phyloP scores from a whole-genome alignment of 148 eudicot species.

The Agrostemma githago region DNA sequence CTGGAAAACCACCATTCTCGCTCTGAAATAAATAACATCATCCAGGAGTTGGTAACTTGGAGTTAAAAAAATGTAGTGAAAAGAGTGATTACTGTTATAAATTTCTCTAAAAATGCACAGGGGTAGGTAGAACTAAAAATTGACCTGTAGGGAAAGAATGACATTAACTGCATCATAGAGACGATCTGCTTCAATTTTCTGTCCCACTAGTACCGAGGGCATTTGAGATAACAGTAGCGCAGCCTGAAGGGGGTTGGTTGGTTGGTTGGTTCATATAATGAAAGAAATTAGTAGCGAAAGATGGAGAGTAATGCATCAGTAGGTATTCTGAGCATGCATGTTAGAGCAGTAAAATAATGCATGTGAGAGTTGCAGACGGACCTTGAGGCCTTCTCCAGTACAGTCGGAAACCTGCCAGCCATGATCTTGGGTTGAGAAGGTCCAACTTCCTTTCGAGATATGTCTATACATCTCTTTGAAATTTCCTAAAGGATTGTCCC shows the following conservation, averaged over 20 bases:
- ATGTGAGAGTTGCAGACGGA: constrained; percentile 5
- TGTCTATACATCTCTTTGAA: constrained; percentile 45
- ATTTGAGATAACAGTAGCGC: constrained; percentile 45
- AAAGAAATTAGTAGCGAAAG: too few species aligned
- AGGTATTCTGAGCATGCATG: too few species aligned
- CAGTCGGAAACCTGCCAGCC: constrained; percentile 81
- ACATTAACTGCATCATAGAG: constrained; percentile 61
- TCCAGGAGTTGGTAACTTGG: not conserved
- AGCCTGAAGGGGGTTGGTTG: constrained; percentile 23
- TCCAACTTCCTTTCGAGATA: constrained; percentile 59
- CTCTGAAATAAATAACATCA: constrained; percentile 27
- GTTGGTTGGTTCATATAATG: not conserved
- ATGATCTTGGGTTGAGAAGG: constrained; percentile 64
- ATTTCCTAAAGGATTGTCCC: constrained; percentile 50
- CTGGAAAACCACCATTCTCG: constrained; percentile 47
- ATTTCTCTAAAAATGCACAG: not conserved
- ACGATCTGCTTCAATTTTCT: constrained; percentile 34
- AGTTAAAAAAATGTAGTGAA: not conserved
- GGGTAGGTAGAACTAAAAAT: not conserved
- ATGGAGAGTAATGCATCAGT: too few species aligned
- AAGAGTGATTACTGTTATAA: not conserved
- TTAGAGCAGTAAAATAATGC: too few species aligned
- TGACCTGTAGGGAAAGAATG: constrained; percentile 56
- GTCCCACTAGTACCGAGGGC: constrained; percentile 43
- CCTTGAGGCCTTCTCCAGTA: constrained; percentile 69